These are phyloP conservation scores for Phytophthora gonapodyides DNA, from an alignment of 352 stramenopile species.

Conservation along the genomic window DNA sequence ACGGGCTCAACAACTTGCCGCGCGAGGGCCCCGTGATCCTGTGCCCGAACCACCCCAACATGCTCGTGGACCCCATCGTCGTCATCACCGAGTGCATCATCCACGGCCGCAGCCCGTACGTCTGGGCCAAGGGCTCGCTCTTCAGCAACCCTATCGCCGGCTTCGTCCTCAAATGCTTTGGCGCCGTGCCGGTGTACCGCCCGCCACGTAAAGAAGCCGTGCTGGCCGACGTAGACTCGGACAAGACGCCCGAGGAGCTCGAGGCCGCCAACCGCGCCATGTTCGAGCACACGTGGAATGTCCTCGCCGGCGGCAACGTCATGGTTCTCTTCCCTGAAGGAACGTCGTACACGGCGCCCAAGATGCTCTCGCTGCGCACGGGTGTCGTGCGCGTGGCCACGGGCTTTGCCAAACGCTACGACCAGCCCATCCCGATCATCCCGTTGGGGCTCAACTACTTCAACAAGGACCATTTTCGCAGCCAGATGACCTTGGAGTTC, in stretches of 20 bases:
- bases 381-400: slow-evolving; percentile 74
- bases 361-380: slow-evolving; percentile 78
- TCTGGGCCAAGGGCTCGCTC: slow-evolving; percentile 79
- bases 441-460: slow-evolving; percentile 82
- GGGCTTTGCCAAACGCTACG: slow-evolving; percentile 71
- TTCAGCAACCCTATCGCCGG: slow-evolving; percentile 58
- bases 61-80: slow-evolving; percentile 80
- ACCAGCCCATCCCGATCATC: slow-evolving; percentile 72
- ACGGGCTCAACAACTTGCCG: slow-evolving; percentile 79
- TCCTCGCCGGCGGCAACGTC: slow-evolving; percentile 60
- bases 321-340: slow-evolving; percentile 84
- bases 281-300: slow-evolving; percentile 77
- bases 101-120: slow-evolving; percentile 61
- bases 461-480: slow-evolving; percentile 83
- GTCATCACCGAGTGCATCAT: slow-evolving; percentile 72
- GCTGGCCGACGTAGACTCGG: slow-evolving; percentile 68
- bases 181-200: slow-evolving; percentile 70
- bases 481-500: slow-evolving; percentile 76
- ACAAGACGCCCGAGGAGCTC: slow-evolving; percentile 66
- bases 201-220: slow-evolving; percentile 45
- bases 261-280: slow-evolving; percentile 64
- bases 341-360: slow-evolving; percentile 79
- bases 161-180: slow-evolving; percentile 54
- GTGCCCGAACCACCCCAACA: slow-evolving; percentile 84
- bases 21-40: slow-evolving; percentile 79